Percentiles rank a stretch among this genome's conserved stretches.
These are phyloP conservation scores for Hypoxylon fuscum DNA, from an alignment of 495 filamentous ascomycete species.

Conservation along the genomic window DNA sequence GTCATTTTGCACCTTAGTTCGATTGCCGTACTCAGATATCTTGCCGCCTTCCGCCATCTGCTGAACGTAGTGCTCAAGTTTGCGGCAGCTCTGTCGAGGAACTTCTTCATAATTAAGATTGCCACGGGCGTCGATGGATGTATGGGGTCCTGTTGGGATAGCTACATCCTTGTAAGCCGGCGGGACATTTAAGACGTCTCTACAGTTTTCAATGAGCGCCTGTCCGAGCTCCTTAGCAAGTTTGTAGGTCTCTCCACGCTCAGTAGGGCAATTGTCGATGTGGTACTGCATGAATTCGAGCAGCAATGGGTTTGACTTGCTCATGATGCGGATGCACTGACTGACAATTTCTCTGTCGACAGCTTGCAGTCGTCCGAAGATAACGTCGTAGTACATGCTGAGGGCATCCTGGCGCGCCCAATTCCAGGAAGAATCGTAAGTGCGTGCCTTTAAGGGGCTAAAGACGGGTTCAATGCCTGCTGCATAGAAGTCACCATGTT, in stretches of 20 bases:
- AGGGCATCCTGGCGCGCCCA: conserved; percentile 98
- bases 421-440: conserved; percentile 99
- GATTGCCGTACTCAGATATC: conserved; percentile 97
- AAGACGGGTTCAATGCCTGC: conserved; percentile 94
- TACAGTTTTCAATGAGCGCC: conserved; percentile 97
- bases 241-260: conserved; percentile 95
- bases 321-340: conserved; percentile 99
- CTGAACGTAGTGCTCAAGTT: conserved; percentile 97
- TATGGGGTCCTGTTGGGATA: conserved; percentile 89
- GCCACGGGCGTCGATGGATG: conserved; percentile 86
- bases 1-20: conserved; percentile 97
- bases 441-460: conserved; percentile 88
- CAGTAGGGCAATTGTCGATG: conserved; percentile 97
- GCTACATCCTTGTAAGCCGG: conserved; percentile 97
- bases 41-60: conserved; percentile 99
- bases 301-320: conserved; percentile 92
- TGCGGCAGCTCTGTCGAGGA: conserved; percentile 88
- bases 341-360: conserved; percentile 98
- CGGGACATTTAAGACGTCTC: conserved; percentile 80
- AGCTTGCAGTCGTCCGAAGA: conserved; percentile 91
- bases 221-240: conserved; percentile 95
- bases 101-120: conserved; percentile 90
- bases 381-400: conserved; percentile 99
- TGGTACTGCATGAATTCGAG: conserved; percentile 99
- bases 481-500: conserved; percentile 97